Base-by-base conservation (phyloP, 345 rosid genomes). In the Aquilaria sinensis region DNA sequence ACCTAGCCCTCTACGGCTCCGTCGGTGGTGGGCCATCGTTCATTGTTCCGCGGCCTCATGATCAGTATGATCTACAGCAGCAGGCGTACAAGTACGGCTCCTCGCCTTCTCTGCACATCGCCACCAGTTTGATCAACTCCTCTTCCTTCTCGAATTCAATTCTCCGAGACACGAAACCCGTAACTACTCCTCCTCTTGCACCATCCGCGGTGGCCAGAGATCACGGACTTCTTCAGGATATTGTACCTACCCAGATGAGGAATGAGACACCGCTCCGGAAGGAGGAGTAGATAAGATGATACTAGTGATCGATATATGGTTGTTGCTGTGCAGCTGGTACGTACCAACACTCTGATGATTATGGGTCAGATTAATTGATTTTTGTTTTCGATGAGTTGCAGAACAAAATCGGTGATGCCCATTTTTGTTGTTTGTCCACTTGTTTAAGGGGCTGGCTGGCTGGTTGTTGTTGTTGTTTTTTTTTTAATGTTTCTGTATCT, bases 221-320 rank as follows among this genome's bases (percentile, higher is more conserved):
- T 67, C 74, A 81, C 34, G 97, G 97, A 14, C 88, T 91, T 54
- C 97, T 91, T 72, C 86, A 91, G 70, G 97, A 91, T 68, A 86
- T 86, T 2, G 81, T 84, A 63, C 89, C 93, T 34, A 67, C 91
- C 6, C 90, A 75, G 73, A 84, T 82, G 77, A 69, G 43, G 8
- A 72, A 84, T 82, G 77, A 69, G 43, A 37, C 7, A 37, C 7
- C 43, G 43, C 4, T 37, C 43, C 43, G 43, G 7, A 1, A 37
- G 23, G 23, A 23, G 23, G 23, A 23, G 23, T 23, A 23, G 23
- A 23, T 23, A 23, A 23, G 23, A 23, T 23, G 23, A 23, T 23
- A 23, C 23, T 23, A 23, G 23, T 23, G 23, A 23, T 23, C 23
- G 23, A 23, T 23, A 23, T 23, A 23, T 23, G 23, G 23, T 23